Evolutionary conservation across 1,139 yeast species (phyloP), one percentile per base, ranked within the genome.

Genomic region (Kurtzmaniella quercitrusa): DNA sequence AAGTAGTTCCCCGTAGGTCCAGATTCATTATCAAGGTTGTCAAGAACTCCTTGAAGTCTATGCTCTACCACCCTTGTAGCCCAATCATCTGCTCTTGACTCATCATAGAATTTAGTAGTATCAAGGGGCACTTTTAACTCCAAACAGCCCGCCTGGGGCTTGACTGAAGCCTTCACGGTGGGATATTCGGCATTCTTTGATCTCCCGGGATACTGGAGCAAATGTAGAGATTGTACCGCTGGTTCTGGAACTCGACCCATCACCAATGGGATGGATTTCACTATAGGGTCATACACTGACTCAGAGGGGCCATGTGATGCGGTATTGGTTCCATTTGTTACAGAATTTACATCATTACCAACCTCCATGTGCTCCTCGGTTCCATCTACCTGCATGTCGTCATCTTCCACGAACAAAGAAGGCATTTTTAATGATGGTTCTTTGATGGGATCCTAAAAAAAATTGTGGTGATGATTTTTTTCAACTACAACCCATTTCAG

Each of bases 81-180:
- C 84, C 93, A 84, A 47, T 78, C 77, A 25, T 75, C 81, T 3
- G 83, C 73, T 56, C 82, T 83, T 14, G 72, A 68, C 34, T 66
- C 71, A 58, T 89, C 91, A 58, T 81, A 87, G 55, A 85, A 89
- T 46, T 70, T 70, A 10, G 61, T 51, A 0, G 86, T 81, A 40
- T 83, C 82, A 42, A 86, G 59, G 6, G 95, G 94, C 9, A 86
- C 73, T 48, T 82, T 86, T 23, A 89, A 73, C 57, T 87, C 93
- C 49, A 91, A 50, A 45, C 59, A 70, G 17, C 60, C 62, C 1
- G 89, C 72, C 34, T 77, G 69, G 1, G 79, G 77, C 56, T 90
- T 90, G 49, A 87, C 66, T 33, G 87, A 63, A 4, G 85, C 75
- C 2, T 70, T 60, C 27, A 74, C 69, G 1, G 71, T 65, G 16